Percentiles rank a stretch among this genome's conserved stretches.
phyloP scores from a whole-genome alignment of 441 rosid species.

The Adansonia gregorii region DNA sequence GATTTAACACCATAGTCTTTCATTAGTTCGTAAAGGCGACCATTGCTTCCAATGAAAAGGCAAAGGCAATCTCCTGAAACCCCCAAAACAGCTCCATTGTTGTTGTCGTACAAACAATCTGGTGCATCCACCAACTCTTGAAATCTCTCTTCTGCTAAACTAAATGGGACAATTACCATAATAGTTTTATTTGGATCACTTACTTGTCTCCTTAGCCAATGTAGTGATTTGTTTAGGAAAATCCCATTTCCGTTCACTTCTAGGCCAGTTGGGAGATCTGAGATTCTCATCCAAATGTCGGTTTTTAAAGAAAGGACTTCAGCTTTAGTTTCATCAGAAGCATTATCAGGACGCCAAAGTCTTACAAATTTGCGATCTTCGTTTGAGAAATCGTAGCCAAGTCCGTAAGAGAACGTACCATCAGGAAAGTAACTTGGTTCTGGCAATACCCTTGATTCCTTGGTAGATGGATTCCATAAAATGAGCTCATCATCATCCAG shows the following conservation, averaged over 20 bases:
- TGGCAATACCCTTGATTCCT: too few species aligned
- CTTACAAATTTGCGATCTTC: too few species aligned
- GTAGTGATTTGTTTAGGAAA: not conserved
- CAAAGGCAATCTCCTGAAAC: not conserved
- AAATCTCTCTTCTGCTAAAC: slow-evolving; percentile 4
- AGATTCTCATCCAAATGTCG: not conserved
- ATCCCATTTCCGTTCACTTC: not conserved
- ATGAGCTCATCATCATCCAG: too few species aligned
- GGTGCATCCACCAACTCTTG: not conserved
- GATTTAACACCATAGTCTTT: not conserved
- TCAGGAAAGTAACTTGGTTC: too few species aligned
- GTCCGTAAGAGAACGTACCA: too few species aligned
- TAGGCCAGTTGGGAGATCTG: not conserved
- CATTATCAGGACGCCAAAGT: not conserved
- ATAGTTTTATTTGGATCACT: not conserved
- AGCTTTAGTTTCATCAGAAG: not conserved
- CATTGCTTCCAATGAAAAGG: not conserved
- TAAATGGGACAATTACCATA: not conserved
- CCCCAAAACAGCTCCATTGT: not conserved
- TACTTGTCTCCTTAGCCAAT: not conserved
- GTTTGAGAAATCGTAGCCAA: too few species aligned
- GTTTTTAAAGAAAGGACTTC: not conserved
- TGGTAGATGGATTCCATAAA: too few species aligned
- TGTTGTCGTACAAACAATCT: not conserved
- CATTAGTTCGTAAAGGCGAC: not conserved